Conservation (phyloP, 768 basidiomycete genomes). For the Exsudoporus frostii region DNA sequence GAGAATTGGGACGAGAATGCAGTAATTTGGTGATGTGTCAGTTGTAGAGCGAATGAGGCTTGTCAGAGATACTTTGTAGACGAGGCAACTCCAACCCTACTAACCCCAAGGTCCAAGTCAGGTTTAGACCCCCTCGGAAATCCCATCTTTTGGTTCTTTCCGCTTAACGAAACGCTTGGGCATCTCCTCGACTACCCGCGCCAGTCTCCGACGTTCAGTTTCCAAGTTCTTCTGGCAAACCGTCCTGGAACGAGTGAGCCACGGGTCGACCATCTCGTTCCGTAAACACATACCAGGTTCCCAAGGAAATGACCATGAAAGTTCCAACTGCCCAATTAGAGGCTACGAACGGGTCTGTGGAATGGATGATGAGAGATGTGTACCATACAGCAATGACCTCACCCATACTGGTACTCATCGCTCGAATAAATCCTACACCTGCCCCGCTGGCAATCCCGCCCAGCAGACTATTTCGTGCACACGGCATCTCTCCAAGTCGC, state of each 20-base stretch:
- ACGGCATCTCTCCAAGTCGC: conserved; percentile 68
- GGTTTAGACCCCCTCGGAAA: conserved; percentile 6
- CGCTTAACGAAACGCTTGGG: conserved; percentile 53
- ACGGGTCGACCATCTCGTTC: neutral
- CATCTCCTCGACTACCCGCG: conserved; percentile 57
- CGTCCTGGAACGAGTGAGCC: conserved; percentile 42
- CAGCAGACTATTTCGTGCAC: conserved; percentile 71
- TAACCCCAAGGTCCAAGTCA: neutral
- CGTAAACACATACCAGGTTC: conserved; percentile 56
- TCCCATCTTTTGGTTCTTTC: conserved; percentile 32
- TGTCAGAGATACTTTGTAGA: neutral
- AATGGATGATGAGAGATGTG: conserved; percentile 4
- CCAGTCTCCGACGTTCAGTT: conserved; percentile 52
- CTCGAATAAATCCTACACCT: conserved; percentile 73
- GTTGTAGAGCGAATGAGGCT: neutral
- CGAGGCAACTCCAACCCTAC: neutral
- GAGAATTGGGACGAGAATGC: conserved; percentile 66
- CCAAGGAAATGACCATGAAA: conserved; percentile 62
- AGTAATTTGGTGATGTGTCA: conserved; percentile 50
- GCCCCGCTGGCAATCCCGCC: conserved; percentile 77
- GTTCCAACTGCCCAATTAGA: conserved; percentile 80
- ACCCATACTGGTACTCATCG: conserved; percentile 57
- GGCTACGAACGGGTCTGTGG: conserved; percentile 54
- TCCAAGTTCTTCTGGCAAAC: conserved; percentile 57
- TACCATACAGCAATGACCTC: neutral